Evolutionary conservation across 106 monocot genomes (phyloP).

Genomic region (Allium cepa): DNA sequence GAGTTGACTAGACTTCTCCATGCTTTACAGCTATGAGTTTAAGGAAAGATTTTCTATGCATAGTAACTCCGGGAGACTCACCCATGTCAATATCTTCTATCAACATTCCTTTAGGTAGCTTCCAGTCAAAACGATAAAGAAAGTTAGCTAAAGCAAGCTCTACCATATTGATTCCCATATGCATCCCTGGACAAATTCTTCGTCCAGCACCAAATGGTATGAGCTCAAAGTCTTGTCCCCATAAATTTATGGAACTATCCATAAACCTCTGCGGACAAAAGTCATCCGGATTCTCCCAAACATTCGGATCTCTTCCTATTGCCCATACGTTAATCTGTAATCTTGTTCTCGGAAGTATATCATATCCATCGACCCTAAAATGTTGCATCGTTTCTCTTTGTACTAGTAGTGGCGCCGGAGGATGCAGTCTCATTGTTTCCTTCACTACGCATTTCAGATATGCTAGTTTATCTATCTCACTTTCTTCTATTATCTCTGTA

Average conservation of each 20-base stretch:
- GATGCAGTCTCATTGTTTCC: conserved; percentile 5
- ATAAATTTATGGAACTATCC: not conserved
- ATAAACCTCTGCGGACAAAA: conserved; percentile 3
- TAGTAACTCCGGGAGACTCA: not conserved
- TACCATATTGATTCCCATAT: not conserved
- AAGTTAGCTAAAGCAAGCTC: not conserved
- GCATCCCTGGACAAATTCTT: conserved; percentile 1
- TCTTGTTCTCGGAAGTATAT: not conserved
- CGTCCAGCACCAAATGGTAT: conserved; percentile 11
- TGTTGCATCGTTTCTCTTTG: not conserved
- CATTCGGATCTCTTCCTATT: not conserved
- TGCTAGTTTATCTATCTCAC: not conserved
- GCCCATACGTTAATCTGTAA: not conserved
- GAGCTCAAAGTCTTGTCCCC: not conserved
- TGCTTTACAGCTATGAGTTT: not conserved
- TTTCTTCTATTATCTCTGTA: not conserved
- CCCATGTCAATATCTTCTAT: not conserved
- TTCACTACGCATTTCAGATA: not conserved
- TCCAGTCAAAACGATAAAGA: conserved; percentile 4
- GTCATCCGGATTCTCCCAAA: not conserved
- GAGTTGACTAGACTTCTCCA: too few species aligned
- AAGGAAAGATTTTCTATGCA: not conserved
- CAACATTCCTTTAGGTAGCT: not conserved
- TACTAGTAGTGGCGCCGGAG: not conserved
- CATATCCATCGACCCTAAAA: not conserved